Evolutionary conservation across 768 basidiomycete species (phyloP).

Genomic region (Auricularia auricula-judae): DNA sequence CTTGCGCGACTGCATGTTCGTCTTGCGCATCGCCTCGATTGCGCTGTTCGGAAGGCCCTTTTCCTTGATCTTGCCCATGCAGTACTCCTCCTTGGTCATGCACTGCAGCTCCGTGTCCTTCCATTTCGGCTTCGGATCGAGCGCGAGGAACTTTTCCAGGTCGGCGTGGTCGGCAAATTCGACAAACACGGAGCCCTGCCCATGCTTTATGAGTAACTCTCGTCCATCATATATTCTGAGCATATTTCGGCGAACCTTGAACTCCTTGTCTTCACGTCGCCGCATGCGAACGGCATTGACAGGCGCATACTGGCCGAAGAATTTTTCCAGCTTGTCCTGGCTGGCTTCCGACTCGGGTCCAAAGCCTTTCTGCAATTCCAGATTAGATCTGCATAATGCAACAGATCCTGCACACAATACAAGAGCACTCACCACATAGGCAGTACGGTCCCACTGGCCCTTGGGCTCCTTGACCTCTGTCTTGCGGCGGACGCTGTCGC

Average conservation of each 20-base stretch:
- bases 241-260: conserved; percentile 53
- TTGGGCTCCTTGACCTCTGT: conserved; percentile 71
- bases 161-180: conserved; percentile 70
- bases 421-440: conserved; percentile 66
- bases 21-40: conserved; percentile 47
- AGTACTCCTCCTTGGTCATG: conserved; percentile 88
- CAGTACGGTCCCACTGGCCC: conserved; percentile 69
- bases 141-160: conserved; percentile 64
- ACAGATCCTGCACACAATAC: too few species aligned
- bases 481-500: conserved; percentile 57
- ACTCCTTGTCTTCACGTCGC: conserved; percentile 65
- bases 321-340: conserved; percentile 66
- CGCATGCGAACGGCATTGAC: conserved; percentile 84
- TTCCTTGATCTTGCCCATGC: conserved; percentile 93
- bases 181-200: conserved; percentile 81
- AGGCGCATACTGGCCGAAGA: conserved; percentile 66
- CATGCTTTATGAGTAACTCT: neutral
- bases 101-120: conserved; percentile 63
- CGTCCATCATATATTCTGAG: too few species aligned
- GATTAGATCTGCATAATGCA: neutral
- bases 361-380: conserved; percentile 68
- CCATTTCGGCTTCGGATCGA: conserved; percentile 74
- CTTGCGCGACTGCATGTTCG: conserved; percentile 28
- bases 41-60: conserved; percentile 76
- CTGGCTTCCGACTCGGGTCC: conserved; percentile 50